These are phyloP conservation scores for Phymatotrichopsis omnivora DNA, from an alignment of 2,329 filamentous ascomycete genomes.

Conservation along the genomic window DNA sequence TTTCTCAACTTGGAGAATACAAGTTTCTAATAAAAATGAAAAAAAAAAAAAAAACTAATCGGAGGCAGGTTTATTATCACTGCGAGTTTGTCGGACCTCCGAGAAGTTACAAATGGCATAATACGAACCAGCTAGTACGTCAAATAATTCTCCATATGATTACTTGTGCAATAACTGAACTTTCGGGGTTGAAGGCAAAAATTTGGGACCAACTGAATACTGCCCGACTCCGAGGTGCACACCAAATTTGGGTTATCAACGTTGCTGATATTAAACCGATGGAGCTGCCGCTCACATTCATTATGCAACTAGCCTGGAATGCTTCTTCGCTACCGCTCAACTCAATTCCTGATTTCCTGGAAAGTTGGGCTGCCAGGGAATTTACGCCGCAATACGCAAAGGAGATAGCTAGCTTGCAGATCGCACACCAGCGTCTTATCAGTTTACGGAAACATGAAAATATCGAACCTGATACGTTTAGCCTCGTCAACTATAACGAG, in stretches of 20 bases:
- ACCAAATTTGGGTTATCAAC: slow-evolving; percentile 56
- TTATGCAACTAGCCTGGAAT: slow-evolving; percentile 48
- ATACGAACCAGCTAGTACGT: slow-evolving; percentile 49
- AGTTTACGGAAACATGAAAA: slow-evolving; percentile 6
- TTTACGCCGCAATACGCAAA: slow-evolving; percentile 44
- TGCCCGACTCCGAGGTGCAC: slow-evolving; percentile 48
- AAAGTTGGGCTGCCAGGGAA: slow-evolving; percentile 47
- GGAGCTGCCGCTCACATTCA: slow-evolving; percentile 8
- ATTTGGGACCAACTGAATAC: slow-evolving; percentile 56
- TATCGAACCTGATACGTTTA: slow-evolving; percentile 47
- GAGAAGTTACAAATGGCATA: slow-evolving; percentile 53
- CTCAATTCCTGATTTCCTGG: slow-evolving; percentile 47
- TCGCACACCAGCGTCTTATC: neutral
- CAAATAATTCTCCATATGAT: neutral
- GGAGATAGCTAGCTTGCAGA: slow-evolving; percentile 43
- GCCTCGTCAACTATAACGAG: slow-evolving; percentile 54
- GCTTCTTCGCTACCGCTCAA: slow-evolving; percentile 37
- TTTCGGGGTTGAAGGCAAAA: slow-evolving; percentile 39
- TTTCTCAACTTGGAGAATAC: neutral
- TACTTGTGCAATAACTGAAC: neutral
- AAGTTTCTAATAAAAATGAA: neutral
- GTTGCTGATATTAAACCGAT: slow-evolving; percentile 55
- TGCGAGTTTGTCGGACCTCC: slow-evolving; percentile 51
- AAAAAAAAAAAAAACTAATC: neutral
- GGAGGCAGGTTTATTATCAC: slow-evolving; percentile 52